phyloP scores from a whole-genome alignment of 257 asterid species.

The Prunella vulgaris region DNA sequence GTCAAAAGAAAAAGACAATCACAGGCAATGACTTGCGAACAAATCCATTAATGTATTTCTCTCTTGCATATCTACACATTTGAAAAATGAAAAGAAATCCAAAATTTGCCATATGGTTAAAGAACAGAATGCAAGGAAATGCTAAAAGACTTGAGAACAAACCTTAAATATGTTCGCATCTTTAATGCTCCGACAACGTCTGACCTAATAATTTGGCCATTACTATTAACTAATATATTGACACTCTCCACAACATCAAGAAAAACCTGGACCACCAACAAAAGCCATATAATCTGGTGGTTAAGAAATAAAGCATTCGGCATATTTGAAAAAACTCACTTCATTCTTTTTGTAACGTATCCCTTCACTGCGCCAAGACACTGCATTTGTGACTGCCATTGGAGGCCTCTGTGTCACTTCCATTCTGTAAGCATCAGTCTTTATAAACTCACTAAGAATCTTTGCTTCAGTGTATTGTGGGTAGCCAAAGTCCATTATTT shows the following conservation, averaged over 20 bases:
- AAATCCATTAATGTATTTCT: not conserved
- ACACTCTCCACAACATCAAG: slow-evolving; percentile 99
- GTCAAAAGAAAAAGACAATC: not conserved
- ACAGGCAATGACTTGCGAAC: not conserved
- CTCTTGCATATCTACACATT: not conserved
- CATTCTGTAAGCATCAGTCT: slow-evolving; percentile 99
- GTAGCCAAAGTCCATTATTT: slow-evolving; percentile 99
- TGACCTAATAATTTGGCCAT: slow-evolving; percentile 94
- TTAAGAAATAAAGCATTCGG: slow-evolving; percentile 9
- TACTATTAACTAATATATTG: slow-evolving; percentile 96
- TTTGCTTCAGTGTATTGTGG: slow-evolving; percentile 99
- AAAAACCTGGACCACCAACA: slow-evolving; percentile 69
- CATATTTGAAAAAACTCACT: slow-evolving; percentile 38
- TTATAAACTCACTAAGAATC: slow-evolving; percentile 96
- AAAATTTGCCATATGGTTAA: not conserved
- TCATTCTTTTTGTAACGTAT: slow-evolving; percentile 93
- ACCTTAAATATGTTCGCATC: slow-evolving; percentile 98
- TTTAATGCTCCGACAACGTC: slow-evolving; percentile 98
- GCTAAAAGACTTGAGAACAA: slow-evolving; percentile 24
- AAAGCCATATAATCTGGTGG: slow-evolving; percentile 14
- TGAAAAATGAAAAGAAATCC: not conserved
- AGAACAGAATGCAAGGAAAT: slow-evolving; percentile 1
- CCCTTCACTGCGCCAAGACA: slow-evolving; percentile 99
- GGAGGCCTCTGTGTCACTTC: slow-evolving; percentile 99
- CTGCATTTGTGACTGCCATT: slow-evolving; percentile 99